These are phyloP conservation scores for Quercus bicolor DNA, from an alignment of 306 rosid species.

Conservation along the genomic window DNA sequence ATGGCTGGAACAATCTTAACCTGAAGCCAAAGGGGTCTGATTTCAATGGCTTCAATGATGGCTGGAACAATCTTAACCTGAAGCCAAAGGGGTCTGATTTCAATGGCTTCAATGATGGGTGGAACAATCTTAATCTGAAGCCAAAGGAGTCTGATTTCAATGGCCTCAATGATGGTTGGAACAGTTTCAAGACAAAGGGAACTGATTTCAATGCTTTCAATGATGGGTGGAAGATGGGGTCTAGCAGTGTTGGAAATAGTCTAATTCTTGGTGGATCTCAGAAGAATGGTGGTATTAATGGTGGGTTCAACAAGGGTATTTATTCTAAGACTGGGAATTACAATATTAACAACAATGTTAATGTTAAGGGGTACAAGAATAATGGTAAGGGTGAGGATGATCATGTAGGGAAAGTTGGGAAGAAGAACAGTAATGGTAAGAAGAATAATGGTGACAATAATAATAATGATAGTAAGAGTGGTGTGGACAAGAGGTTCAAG, in stretches of 20 bases:
- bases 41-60: conserved; percentile 1
- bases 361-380: conserved; percentile 46
- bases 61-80: not conserved
- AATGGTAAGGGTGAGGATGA: conserved; percentile 43
- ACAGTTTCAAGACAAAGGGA: conserved; percentile 18
- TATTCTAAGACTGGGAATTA: conserved; percentile 52
- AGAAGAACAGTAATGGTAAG: conserved; percentile 40
- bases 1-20: conserved; percentile 18
- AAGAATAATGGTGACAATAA: conserved; percentile 43
- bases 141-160: conserved; percentile 31
- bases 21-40: conserved; percentile 21
- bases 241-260: conserved; percentile 1
- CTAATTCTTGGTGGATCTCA: conserved; percentile 33
- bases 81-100: not conserved
- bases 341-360: conserved; percentile 28
- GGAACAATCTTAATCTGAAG: conserved; percentile 19
- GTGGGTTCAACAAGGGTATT: conserved; percentile 72
- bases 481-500: conserved; percentile 69
- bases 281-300: conserved; percentile 36
- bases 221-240: conserved; percentile 44
- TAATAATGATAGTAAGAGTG: conserved; percentile 41
- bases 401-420: conserved; percentile 33
- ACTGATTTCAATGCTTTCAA: conserved; percentile 24
- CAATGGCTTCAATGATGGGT: not conserved
- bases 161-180: conserved; percentile 27